Conservation (phyloP, 495 filamentous ascomycete genomes). For the Haplographium delicatum region DNA sequence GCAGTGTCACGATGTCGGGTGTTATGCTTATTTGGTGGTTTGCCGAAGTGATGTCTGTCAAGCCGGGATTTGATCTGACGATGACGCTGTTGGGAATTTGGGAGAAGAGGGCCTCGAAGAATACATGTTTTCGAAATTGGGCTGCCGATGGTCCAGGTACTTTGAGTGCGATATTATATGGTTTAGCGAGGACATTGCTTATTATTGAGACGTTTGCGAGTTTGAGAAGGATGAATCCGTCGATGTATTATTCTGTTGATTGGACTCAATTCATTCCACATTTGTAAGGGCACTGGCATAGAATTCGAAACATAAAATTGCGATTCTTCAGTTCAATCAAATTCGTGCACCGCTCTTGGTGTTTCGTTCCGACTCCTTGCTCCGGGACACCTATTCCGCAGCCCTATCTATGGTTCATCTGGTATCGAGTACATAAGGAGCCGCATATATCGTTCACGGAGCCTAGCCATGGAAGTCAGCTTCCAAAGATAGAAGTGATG, state of each 20-base stretch:
- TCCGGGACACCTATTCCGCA: too few relatives aligned
- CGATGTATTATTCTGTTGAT: conserved; percentile 7
- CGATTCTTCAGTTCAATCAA: too few relatives aligned
- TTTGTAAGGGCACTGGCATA: not conserved
- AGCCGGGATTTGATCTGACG: not conserved
- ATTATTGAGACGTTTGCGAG: conserved; percentile 6
- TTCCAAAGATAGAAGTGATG: too few relatives aligned
- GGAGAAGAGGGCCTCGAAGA: conserved; percentile 1
- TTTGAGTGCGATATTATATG: not conserved
- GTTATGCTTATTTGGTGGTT: conserved; percentile 13
- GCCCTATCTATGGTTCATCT: too few relatives aligned
- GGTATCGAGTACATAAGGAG: too few relatives aligned
- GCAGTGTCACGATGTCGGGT: conserved; percentile 17
- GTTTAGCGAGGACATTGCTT: conserved; percentile 2
- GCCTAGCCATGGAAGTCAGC: too few relatives aligned
- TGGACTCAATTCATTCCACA: not conserved
- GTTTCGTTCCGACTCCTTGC: too few relatives aligned
- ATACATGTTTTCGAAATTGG: not conserved
- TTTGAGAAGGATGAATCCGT: conserved; percentile 6
- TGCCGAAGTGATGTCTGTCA: not conserved
- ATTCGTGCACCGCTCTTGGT: too few relatives aligned
- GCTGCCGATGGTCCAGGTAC: not conserved
- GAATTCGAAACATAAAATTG: too few relatives aligned
- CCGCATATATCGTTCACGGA: too few relatives aligned
- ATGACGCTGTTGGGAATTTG: conserved; percentile 19